Conservation (phyloP, 768 basidiomycete genomes). For the Russula abietina region DNA sequence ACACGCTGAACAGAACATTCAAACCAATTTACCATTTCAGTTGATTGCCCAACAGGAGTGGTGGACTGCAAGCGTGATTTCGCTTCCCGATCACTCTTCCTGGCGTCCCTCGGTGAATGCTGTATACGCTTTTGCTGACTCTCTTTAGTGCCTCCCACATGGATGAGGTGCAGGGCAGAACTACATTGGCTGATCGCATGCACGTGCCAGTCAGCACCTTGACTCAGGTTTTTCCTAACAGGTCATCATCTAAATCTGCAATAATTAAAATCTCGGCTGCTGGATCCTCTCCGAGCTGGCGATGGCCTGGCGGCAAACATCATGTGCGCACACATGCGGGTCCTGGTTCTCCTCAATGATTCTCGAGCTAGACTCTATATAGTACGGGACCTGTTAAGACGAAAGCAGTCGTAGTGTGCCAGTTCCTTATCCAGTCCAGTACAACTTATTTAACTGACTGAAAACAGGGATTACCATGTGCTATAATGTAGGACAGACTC, state of each 20-base stretch:
- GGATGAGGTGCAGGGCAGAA: conserved; percentile 15
- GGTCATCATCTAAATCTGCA: conserved; percentile 4
- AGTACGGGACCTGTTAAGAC: conserved; percentile 1
- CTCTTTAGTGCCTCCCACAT: background rate
- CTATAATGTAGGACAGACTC: conserved; percentile 24
- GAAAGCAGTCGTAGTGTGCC: background rate
- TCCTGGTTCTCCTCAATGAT: conserved; percentile 3
- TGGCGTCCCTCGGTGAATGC: background rate
- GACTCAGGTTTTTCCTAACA: conserved; percentile 3
- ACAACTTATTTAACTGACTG: conserved; percentile 8
- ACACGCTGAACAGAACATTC: conserved; percentile 19
- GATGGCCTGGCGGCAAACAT: conserved; percentile 20
- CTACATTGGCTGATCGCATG: conserved; percentile 17
- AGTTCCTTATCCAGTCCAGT: conserved; percentile 13
- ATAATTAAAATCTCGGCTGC: conserved; percentile 22
- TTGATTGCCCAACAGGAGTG: conserved; percentile 3
- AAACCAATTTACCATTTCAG: conserved; percentile 11
- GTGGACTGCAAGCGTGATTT: conserved; percentile 5
- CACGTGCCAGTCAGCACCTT: conserved; percentile 4
- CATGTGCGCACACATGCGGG: conserved; percentile 19
- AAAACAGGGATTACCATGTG: conserved; percentile 21
- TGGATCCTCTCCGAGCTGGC: conserved; percentile 14
- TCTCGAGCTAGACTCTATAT: conserved; percentile 21
- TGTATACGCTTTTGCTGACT: conserved; percentile 5
- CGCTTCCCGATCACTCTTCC: conserved; percentile 14